A percentile compares a stretch with the other conserved stretches of the same genome.
Evolutionary conservation across 1,284 basidiomycete species (phyloP).

Genomic region (Rhodotorula mucilaginosa): DNA sequence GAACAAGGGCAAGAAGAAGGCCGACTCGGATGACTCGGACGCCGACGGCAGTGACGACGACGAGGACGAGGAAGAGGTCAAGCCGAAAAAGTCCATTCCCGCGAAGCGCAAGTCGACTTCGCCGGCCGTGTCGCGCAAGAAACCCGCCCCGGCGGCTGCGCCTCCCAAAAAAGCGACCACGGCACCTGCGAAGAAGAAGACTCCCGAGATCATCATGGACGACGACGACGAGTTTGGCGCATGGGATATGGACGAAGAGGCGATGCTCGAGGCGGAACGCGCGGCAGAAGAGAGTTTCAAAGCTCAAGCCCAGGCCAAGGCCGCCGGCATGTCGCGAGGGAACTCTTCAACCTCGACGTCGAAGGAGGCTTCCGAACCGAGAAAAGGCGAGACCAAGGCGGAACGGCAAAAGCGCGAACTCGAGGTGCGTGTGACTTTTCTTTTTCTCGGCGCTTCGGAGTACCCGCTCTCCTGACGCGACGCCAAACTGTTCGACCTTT

Average conservation of each 20-base stretch:
- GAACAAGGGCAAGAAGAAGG: conserved; percentile 14
- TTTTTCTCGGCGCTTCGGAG: not conserved
- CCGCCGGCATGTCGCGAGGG: not conserved
- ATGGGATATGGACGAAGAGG: conserved; percentile 31
- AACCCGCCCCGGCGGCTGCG: not conserved
- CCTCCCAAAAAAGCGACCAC: not conserved
- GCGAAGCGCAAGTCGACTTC: conserved; percentile 31
- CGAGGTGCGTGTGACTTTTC: conserved; percentile 12
- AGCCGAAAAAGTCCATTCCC: conserved; percentile 16
- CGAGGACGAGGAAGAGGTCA: conserved; percentile 17
- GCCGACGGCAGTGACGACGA: not conserved
- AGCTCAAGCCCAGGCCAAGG: not conserved
- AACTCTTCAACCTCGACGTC: not conserved
- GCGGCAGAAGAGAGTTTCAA: conserved; percentile 5
- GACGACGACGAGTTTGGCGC: conserved; percentile 17
- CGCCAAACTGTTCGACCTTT: too few species aligned
- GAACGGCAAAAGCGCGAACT: conserved; percentile 25
- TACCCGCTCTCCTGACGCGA: not conserved
- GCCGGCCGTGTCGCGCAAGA: conserved; percentile 21
- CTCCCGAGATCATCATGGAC: conserved; percentile 4
- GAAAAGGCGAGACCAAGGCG: conserved; percentile 9
- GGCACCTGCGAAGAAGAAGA: not conserved
- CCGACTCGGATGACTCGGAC: conserved; percentile 7
- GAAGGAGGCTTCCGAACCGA: not conserved
- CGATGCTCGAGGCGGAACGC: conserved; percentile 17